A percentile compares a stretch with the other conserved stretches of the same genome.
Evolutionary conservation across 495 filamentous ascomycete species (phyloP).

Genomic region (Penicillium psychrofluorescens): DNA sequence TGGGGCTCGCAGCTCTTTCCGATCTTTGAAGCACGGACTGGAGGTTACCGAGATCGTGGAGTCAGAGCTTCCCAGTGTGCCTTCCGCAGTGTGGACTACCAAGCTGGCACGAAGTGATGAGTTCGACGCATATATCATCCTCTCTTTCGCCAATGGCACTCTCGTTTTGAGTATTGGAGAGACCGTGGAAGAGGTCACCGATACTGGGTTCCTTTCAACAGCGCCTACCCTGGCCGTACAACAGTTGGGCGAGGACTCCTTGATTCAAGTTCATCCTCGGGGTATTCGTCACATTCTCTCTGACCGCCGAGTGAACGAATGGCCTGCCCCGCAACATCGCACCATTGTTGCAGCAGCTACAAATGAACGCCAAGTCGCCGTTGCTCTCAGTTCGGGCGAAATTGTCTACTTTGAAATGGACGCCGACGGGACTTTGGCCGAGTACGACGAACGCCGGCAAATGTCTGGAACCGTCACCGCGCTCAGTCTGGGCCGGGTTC

Average conservation of each 20-base stretch:
- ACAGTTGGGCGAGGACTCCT: constrained; percentile 84
- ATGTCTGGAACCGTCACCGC: constrained; percentile 96
- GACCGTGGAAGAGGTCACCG: constrained; percentile 88
- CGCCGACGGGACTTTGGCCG: constrained; percentile 77
- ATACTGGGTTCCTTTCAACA: constrained; percentile 81
- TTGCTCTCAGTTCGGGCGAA: constrained; percentile 90
- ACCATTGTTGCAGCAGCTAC: constrained; percentile 94
- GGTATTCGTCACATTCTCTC: constrained; percentile 85
- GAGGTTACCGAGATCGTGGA: constrained; percentile 92
- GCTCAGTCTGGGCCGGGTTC: constrained; percentile 87
- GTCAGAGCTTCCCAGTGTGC: constrained; percentile 77
- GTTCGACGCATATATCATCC: constrained; percentile 73
- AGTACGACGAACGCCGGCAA: constrained; percentile 91
- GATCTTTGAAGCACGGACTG: constrained; percentile 85
- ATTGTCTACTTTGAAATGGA: constrained; percentile 99
- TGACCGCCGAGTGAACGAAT: constrained; percentile 81
- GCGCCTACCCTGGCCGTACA: constrained; percentile 88
- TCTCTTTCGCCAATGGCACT: constrained; percentile 64
- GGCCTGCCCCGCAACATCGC: constrained; percentile 86
- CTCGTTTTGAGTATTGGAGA: constrained; percentile 92
- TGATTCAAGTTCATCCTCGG: constrained; percentile 91
- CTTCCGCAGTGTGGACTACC: constrained; percentile 90
- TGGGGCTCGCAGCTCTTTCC: constrained; percentile 80
- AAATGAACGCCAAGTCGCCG: constrained; percentile 86
- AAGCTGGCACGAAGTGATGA: constrained; percentile 77